phyloP scores from a whole-genome alignment of 1,284 basidiomycete species.

The Ustilago xerochloae region DNA sequence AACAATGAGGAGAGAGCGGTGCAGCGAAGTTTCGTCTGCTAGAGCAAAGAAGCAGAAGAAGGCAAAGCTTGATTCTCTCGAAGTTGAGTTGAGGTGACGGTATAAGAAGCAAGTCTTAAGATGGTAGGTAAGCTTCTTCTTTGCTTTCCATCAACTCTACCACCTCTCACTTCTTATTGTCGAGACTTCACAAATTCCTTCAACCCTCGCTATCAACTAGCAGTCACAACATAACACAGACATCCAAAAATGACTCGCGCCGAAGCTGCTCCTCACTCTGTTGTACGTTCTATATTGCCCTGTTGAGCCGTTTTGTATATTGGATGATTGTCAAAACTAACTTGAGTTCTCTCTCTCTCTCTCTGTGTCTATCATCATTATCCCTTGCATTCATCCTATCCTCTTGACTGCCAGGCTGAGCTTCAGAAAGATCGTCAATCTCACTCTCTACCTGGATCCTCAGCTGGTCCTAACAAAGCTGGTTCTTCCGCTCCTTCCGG shows the following conservation, averaged over 20 bases:
- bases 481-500: slow-evolving; percentile 25
- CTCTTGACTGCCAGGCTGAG: slow-evolving; percentile 17
- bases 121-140: no score
- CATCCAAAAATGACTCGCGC: slow-evolving; percentile 44
- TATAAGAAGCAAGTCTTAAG: neutral
- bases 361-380: neutral
- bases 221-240: neutral
- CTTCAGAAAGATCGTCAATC: slow-evolving; percentile 25
- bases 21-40: no score
- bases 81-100: neutral
- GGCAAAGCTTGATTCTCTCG: no score
- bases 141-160: neutral
- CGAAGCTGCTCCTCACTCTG: slow-evolving; percentile 37
- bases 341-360: neutral
- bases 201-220: neutral
- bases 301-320: no score
- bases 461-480: slow-evolving; percentile 38
- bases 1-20: no score
- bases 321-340: neutral
- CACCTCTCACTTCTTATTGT: neutral
- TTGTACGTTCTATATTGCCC: no score
- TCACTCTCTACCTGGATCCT: slow-evolving; percentile 30
- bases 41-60: no score
- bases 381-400: neutral
- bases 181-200: neutral